phyloP scores from a whole-genome alignment of 225 moss, liverwort and hornwort species.

The Pseudisothecium myosuroides region DNA sequence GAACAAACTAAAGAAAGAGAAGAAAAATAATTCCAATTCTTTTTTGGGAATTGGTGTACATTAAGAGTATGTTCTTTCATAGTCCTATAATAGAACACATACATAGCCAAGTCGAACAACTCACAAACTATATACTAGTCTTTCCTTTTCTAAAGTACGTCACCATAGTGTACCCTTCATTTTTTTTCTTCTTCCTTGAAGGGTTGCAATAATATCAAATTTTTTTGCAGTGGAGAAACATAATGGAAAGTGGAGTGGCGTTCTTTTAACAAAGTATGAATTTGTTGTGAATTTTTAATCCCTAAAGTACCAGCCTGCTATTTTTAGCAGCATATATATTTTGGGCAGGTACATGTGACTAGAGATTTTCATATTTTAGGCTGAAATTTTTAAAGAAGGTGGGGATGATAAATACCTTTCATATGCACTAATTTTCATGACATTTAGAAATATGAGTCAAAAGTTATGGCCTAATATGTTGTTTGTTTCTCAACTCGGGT shows the following conservation, averaged over 20 bases:
- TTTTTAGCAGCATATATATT: too few relatives aligned
- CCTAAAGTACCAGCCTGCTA: too few relatives aligned
- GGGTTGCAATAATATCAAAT: background rate
- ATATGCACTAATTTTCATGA: too few relatives aligned
- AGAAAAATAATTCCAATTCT: fast-evolving
- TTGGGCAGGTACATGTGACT: too few relatives aligned
- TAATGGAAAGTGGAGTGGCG: fast-evolving
- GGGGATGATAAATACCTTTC: too few relatives aligned
- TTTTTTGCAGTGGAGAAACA: background rate
- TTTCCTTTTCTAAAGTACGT: background rate
- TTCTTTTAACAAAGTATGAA: background rate
- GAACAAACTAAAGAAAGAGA: background rate
- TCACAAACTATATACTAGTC: background rate
- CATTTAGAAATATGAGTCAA: too few relatives aligned
- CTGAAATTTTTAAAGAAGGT: too few relatives aligned
- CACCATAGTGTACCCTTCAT: background rate
- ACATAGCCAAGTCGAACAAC: background rate
- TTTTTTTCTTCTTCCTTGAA: fast-evolving
- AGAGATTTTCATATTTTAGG: too few relatives aligned
- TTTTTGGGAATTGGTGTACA: fast-evolving
- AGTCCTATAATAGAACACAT: fast-evolving
- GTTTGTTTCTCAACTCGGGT: too few relatives aligned
- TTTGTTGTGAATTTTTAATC: background rate
- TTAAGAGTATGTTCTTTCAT: too few relatives aligned
- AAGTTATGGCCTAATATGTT: too few relatives aligned